Percentiles rank a stretch among this genome's conserved stretches.
phyloP scores from a whole-genome alignment of 441 rosid species.

The Heliophila coronopifolia region DNA sequence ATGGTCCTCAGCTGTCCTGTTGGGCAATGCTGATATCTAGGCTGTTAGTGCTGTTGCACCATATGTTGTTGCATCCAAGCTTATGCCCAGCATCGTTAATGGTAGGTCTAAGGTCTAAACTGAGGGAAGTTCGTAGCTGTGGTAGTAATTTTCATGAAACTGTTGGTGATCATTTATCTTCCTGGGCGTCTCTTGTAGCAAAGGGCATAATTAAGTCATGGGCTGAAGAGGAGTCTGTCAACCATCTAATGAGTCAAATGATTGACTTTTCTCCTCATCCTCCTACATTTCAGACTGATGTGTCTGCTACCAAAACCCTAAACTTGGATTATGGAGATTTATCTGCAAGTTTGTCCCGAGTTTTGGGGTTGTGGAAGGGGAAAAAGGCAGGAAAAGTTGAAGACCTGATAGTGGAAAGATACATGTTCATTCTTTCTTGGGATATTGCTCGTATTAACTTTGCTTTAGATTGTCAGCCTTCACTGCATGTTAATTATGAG shows the following conservation, averaged over 20 bases:
- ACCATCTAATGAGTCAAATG: conserved; percentile 63
- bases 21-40: conserved; percentile 94
- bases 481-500: conserved; percentile 37
- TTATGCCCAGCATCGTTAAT: conserved; percentile 75
- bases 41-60: conserved; percentile 79
- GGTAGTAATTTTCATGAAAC: conserved; percentile 39
- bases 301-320: conserved; percentile 44
- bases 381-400: conserved; percentile 61
- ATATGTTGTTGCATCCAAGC: conserved; percentile 70
- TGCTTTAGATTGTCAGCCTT: conserved; percentile 36
- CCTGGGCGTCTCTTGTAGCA: conserved; percentile 59
- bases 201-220: conserved; percentile 48
- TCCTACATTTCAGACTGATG: conserved; percentile 51
- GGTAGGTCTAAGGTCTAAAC: conserved; percentile 63
- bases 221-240: conserved; percentile 56
- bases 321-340: conserved; percentile 54
- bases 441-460: conserved; percentile 54
- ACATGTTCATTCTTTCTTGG: conserved; percentile 76
- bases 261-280: conserved; percentile 65
- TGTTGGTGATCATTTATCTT: conserved; percentile 54
- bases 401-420: conserved; percentile 92
- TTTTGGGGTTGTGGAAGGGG: conserved; percentile 83
- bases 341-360: conserved; percentile 48
- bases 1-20: conserved; percentile 56
- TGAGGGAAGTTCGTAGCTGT: conserved; percentile 60